Percentiles rank a stretch among this genome's conserved stretches.
phyloP scores from a whole-genome alignment of 1,284 basidiomycete genomes.

The Ceratobasidium sp. region DNA sequence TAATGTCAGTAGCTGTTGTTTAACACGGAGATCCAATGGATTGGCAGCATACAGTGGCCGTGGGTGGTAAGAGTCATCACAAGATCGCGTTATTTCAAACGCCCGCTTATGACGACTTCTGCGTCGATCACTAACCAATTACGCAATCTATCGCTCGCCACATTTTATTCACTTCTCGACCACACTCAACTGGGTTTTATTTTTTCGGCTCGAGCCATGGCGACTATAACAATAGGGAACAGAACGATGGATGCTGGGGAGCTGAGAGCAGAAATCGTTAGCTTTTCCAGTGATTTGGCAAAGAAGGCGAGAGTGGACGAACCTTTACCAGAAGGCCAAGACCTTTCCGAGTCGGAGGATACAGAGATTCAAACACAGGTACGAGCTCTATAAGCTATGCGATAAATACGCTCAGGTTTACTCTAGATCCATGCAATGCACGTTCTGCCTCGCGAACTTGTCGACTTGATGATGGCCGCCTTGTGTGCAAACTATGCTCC shows the following conservation, averaged over 20 bases:
- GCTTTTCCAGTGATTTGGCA: neutral
- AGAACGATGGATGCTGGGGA: conserved; percentile 12
- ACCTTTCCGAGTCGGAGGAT: conserved; percentile 14
- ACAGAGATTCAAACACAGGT: conserved; percentile 27
- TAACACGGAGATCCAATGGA: too few species aligned
- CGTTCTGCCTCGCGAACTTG: conserved; percentile 1
- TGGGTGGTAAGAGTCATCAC: neutral
- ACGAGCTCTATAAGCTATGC: neutral
- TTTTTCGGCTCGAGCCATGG: neutral
- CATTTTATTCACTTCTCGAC: too few species aligned
- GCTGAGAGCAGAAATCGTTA: neutral
- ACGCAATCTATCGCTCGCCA: too few species aligned
- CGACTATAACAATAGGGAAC: neutral
- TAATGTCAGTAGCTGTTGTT: neutral
- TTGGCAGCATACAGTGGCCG: too few species aligned
- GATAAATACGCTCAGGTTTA: neutral
- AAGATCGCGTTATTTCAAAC: neutral
- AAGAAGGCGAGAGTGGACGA: neutral
- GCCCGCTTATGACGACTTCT: too few species aligned
- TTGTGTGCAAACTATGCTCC: conserved; percentile 12
- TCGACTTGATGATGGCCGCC: neutral
- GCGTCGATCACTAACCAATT: too few species aligned
- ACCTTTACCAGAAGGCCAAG: conserved; percentile 7
- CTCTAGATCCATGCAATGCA: conserved; percentile 16
- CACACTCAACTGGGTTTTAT: neutral